These are phyloP conservation scores for Pythium dissimile DNA, from an alignment of 352 stramenopile genomes.

Conservation along the genomic window DNA sequence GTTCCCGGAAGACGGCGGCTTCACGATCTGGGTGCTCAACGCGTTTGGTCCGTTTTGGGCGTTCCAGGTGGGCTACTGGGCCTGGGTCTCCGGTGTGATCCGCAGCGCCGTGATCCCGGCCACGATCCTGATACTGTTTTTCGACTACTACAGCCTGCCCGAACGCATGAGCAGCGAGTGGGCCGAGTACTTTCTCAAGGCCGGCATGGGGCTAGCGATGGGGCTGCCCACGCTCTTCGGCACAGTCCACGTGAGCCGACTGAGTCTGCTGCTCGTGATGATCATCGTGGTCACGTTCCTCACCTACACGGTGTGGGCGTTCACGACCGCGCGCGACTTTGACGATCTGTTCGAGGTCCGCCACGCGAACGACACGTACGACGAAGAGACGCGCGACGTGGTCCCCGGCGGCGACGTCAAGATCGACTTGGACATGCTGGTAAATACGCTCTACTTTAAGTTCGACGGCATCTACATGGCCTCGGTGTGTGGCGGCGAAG, in stretches of 20 bases:
- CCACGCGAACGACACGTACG: slow-evolving; percentile 33
- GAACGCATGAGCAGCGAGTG: slow-evolving; percentile 25
- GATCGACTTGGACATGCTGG: slow-evolving; percentile 60
- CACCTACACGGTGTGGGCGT: slow-evolving; percentile 51
- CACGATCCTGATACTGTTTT: slow-evolving; percentile 31
- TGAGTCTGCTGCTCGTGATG: slow-evolving; percentile 27
- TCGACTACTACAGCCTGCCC: slow-evolving; percentile 28
- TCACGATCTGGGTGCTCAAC: slow-evolving; percentile 85
- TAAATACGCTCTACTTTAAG: slow-evolving; percentile 94
- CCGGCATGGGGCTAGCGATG: slow-evolving; percentile 25
- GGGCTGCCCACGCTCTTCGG: slow-evolving; percentile 34
- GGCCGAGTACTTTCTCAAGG: slow-evolving; percentile 32
- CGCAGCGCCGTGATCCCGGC: slow-evolving; percentile 45
- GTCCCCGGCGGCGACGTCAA: slow-evolving; percentile 11
- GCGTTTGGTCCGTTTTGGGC: slow-evolving; percentile 83
- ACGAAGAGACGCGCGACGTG: slow-evolving; percentile 23
- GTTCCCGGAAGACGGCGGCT: slow-evolving; percentile 76
- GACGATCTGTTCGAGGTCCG: slow-evolving; percentile 90
- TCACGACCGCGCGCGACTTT: slow-evolving; percentile 43
- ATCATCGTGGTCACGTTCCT: slow-evolving; percentile 84
- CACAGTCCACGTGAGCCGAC: slow-evolving; percentile 27
- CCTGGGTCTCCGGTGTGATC: slow-evolving; percentile 71
- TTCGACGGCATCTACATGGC: slow-evolving; percentile 89
- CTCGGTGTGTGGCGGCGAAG: slow-evolving; percentile 83
- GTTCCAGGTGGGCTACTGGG: slow-evolving; percentile 59